These are phyloP conservation scores for Phytopythium sindhum DNA, from an alignment of 352 stramenopile genomes.

Conservation along the genomic window DNA sequence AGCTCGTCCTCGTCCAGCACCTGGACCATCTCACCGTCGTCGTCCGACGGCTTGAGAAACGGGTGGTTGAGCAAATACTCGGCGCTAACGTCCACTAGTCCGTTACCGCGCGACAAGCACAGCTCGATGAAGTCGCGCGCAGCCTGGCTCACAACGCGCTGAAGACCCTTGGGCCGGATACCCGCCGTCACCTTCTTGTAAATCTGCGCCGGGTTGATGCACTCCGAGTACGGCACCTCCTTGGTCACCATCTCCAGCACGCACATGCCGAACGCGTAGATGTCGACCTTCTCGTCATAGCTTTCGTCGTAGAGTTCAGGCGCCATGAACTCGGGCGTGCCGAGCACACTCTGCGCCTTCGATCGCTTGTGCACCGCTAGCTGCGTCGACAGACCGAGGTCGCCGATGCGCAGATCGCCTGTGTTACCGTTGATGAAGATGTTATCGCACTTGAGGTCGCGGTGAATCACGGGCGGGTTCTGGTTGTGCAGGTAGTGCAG, in stretches of 20 bases:
- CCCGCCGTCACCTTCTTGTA: constrained; percentile 90
- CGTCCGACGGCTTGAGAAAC: constrained; percentile 75
- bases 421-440: constrained; percentile 99
- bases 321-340: constrained; percentile 99
- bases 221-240: constrained; percentile 98
- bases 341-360: constrained; percentile 91
- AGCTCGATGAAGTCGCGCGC: constrained; percentile 83
- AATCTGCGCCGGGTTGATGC: constrained; percentile 88
- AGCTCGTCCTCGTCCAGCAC: constrained; percentile 69
- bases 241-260: constrained; percentile 99
- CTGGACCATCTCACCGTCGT: constrained; percentile 78
- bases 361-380: constrained; percentile 72
- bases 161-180: constrained; percentile 66
- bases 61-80: constrained; percentile 71
- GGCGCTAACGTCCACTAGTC: constrained; percentile 75
- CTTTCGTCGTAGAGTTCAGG: constrained; percentile 98
- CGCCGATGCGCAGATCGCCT: constrained; percentile 96
- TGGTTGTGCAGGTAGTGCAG: constrained; percentile 92
- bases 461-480: constrained; percentile 90
- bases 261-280: constrained; percentile 99
- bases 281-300: constrained; percentile 96
- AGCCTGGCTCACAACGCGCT: constrained; percentile 70
- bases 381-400: constrained; percentile 92
- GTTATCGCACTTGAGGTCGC: constrained; percentile 94
- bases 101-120: constrained; percentile 77